Base-by-base conservation (phyloP, 805 yeast genomes). In the Saitoella complicata region DNA sequence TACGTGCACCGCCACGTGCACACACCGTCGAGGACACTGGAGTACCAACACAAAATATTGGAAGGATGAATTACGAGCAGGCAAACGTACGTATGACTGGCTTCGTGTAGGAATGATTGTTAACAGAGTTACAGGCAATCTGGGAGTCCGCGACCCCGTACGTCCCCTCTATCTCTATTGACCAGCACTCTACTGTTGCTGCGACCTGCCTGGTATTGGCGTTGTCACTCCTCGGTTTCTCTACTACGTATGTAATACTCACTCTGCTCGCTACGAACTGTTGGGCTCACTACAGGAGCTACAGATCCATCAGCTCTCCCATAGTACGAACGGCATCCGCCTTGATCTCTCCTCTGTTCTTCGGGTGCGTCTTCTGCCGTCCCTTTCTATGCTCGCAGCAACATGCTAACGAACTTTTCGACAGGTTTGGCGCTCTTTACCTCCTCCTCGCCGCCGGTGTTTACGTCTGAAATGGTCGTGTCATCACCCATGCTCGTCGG, bases 381-480 rank as follows among this genome's bases (percentile, higher is more conserved):
- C 40, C 37, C 7, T 21, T 3, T 29, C n/a, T 43, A 12, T 34
- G 12, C 31, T 10, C n/a, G 31, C 5, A n/a, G 40, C 10, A 33
- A 9, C n/a, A 9, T 11, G 12, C 42, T 13, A 33, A 31, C 10
- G 11, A 11, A 31, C 2, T 31, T 31, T 31, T 12, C 42, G 10
- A 9, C 39, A 51, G 55, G 11, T 46, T 53, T 33, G 56, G 56
- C 31, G 38, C 50, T 42, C 52, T 50, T 21, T 53, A 48, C 37
- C 38, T 50, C 9, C 40, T 53, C 10, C 51, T 56, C 40, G 56
- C 56, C 21, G 53, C 47, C 30, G 53, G 55, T 5, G 56, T 53
- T 11, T 53, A 53, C 38, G 52, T 53, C 9, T 53, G 37, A 40
- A 45, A 41, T 10, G 21, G n/a, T 12, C 36, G 38, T n/a, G 31